A percentile compares a stretch with the other conserved stretches of the same genome.
Conservation (phyloP, 1,139 yeast genomes). For the Insectozyma bohioensis region DNA sequence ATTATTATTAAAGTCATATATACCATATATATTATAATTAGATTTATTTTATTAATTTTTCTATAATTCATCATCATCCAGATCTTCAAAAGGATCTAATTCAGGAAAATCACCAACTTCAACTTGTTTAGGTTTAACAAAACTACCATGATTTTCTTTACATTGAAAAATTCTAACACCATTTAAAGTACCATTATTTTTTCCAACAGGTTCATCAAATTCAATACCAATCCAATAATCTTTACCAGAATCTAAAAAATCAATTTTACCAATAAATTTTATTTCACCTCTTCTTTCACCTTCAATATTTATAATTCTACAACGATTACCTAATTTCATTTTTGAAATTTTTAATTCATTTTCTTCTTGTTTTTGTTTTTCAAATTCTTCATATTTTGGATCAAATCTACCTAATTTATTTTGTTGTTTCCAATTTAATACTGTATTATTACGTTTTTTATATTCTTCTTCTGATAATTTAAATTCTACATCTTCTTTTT, state of each 20-base stretch:
- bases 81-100: constrained; percentile 39
- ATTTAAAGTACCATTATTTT: constrained; percentile 42
- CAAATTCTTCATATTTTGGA: constrained; percentile 43
- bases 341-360: constrained; percentile 18
- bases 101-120: constrained; percentile 57
- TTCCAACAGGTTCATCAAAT: constrained; percentile 51
- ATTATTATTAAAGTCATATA: no score
- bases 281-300: constrained; percentile 69
- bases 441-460: constrained; percentile 58
- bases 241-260: constrained; percentile 51
- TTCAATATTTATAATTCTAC: constrained; percentile 42
- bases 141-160: constrained; percentile 46
- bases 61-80: constrained; percentile 28
- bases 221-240: constrained; percentile 50
- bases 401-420: constrained; percentile 72
- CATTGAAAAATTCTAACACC: constrained; percentile 35
- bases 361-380: constrained; percentile 16
- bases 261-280: constrained; percentile 64
- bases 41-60: not conserved
- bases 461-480: constrained; percentile 69
- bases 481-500: constrained; percentile 34
- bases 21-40: no score
- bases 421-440: constrained; percentile 71
- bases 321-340: constrained; percentile 35
- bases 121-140: constrained; percentile 48